These are phyloP conservation scores for Canavalia ensiformis DNA, from an alignment of 306 rosid species.

Conservation along the genomic window DNA sequence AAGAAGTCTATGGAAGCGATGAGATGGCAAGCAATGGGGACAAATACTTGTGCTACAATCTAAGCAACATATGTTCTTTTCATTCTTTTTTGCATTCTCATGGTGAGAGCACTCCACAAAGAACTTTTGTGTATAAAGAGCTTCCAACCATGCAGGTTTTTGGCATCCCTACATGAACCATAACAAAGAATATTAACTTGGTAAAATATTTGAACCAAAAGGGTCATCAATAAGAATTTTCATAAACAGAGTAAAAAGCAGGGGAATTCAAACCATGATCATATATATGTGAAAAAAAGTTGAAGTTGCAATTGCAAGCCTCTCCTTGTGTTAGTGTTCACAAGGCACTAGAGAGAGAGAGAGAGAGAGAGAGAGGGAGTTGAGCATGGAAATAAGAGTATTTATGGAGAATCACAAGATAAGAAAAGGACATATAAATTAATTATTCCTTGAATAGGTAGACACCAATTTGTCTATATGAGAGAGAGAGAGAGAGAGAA, in stretches of 20 bases:
- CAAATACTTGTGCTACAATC: constrained; percentile 34
- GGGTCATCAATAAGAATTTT: constrained; percentile 5
- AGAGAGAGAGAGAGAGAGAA: neutral
- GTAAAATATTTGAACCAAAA: constrained; percentile 9
- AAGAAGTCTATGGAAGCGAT: constrained; percentile 39
- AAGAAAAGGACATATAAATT: constrained; percentile 23
- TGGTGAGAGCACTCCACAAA: constrained; percentile 26
- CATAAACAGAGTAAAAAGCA: neutral
- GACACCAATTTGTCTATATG: constrained; percentile 32
- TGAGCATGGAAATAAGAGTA: constrained; percentile 34
- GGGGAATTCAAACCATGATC: constrained; percentile 36
- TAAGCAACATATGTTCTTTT: constrained; percentile 39
- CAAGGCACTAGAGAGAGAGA: neutral
- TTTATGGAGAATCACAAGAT: constrained; percentile 37
- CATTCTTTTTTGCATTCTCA: constrained; percentile 38
- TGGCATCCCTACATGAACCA: constrained; percentile 18
- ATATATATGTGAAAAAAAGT: neutral
- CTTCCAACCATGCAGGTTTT: constrained; percentile 44
- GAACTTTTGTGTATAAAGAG: constrained; percentile 29
- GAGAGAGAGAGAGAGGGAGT: constrained; percentile 15
- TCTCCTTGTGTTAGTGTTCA: neutral
- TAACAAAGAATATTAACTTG: neutral
- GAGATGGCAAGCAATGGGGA: constrained; percentile 30
- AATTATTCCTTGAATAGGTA: constrained; percentile 38
- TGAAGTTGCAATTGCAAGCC: neutral